phyloP scores from a whole-genome alignment of 345 rosid species.

The Acer saccharum region DNA sequence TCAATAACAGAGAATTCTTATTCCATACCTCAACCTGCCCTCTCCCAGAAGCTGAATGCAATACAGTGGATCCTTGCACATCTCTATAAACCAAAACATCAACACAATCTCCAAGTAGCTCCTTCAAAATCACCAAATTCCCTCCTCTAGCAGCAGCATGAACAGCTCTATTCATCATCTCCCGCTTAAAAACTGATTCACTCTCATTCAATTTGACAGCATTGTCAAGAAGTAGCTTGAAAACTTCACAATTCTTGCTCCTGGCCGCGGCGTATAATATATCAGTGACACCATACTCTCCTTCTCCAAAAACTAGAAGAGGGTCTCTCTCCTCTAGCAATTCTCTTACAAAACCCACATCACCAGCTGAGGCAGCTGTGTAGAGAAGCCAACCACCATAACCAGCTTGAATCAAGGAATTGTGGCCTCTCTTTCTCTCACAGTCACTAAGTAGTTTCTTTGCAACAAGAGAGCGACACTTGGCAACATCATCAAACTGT shows the following conservation, averaged over 20 bases:
- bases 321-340: constrained; percentile 75
- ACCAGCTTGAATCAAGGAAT: constrained; percentile 79
- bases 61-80: constrained; percentile 62
- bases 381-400: constrained; percentile 97
- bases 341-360: constrained; percentile 61
- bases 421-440: constrained; percentile 53
- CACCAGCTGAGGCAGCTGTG: constrained; percentile 96
- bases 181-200: constrained; percentile 50
- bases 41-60: constrained; percentile 85
- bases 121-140: constrained; percentile 65
- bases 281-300: constrained; percentile 93
- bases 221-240: constrained; percentile 54
- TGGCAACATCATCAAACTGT: constrained; percentile 56
- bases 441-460: constrained; percentile 58
- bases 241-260: constrained; percentile 68
- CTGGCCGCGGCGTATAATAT: constrained; percentile 82
- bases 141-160: constrained; percentile 95
- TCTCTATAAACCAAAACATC: constrained; percentile 55
- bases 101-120: constrained; percentile 38
- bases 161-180: constrained; percentile 81
- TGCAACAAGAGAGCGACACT: constrained; percentile 75
- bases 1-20: neutral
- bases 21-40: constrained; percentile 74
- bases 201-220: constrained; percentile 40
- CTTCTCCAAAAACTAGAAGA: constrained; percentile 92